Evolutionary conservation across 371 early-diverging fungal genomes (phyloP).

Genomic region (Mortierella polycephala): DNA sequence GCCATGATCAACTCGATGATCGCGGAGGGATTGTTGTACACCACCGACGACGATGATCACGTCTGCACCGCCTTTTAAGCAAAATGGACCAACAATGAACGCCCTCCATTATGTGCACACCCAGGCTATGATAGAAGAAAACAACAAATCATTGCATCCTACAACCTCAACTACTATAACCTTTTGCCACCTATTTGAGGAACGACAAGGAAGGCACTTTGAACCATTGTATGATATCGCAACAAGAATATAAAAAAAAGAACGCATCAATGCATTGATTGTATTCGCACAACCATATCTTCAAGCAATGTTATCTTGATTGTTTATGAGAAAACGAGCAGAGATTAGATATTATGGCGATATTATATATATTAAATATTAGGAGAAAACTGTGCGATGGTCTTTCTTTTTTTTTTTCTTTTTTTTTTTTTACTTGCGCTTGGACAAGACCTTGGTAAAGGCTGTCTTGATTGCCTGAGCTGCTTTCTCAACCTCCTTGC

Average conservation of each 20-base stretch:
- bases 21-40: constrained; percentile 23
- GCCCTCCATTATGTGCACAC: too few relatives aligned
- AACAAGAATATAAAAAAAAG: too few relatives aligned
- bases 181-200: too few relatives aligned
- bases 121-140: too few relatives aligned
- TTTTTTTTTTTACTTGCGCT: constrained; percentile 38
- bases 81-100: not conserved
- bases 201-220: too few relatives aligned
- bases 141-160: too few relatives aligned
- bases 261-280: too few relatives aligned
- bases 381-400: not conserved
- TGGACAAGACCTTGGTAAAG: constrained; percentile 64
- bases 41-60: constrained; percentile 33
- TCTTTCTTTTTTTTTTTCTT: too few relatives aligned
- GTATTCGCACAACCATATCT: too few relatives aligned
- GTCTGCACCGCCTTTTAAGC: constrained; percentile 1
- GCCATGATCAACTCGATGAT: constrained; percentile 6
- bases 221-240: too few relatives aligned
- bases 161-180: too few relatives aligned
- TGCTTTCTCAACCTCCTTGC: constrained; percentile 88
- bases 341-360: constrained; percentile 2
- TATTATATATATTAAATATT: not conserved
- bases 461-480: constrained; percentile 72
- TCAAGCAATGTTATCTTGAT: too few relatives aligned
- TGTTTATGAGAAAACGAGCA: not conserved